Conservation (phyloP, 805 yeast species). For the Nakazawaea molendinolei region DNA sequence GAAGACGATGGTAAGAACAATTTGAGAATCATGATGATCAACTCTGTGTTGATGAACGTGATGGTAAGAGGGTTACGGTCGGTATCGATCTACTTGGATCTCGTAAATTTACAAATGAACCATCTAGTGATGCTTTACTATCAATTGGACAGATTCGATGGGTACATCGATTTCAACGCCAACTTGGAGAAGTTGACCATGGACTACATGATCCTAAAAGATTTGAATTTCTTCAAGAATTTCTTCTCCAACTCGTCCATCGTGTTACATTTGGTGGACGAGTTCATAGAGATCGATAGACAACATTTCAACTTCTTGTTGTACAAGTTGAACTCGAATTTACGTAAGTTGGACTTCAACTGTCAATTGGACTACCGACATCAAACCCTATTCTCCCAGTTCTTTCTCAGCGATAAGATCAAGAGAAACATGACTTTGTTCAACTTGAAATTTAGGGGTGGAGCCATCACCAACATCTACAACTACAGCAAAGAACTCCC, state of each 20-base stretch:
- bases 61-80: background rate
- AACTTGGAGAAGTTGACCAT: constrained; percentile 6
- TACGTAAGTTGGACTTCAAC: background rate
- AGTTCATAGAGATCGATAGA: constrained; percentile 2
- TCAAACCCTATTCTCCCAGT: constrained; percentile 2
- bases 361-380: constrained; percentile 2
- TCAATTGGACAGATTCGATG: constrained; percentile 4
- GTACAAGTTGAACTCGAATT: constrained; percentile 4
- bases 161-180: constrained; percentile 3
- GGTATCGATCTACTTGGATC: constrained; percentile 5
- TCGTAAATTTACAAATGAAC: constrained; percentile 1
- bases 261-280: constrained; percentile 5
- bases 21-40: constrained; percentile 9
- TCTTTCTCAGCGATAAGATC: constrained; percentile 3
- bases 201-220: constrained; percentile 7
- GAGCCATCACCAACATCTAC: constrained; percentile 2
- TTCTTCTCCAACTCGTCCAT: constrained; percentile 9
- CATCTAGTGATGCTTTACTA: constrained; percentile 4
- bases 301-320: background rate
- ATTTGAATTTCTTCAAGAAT: constrained; percentile 9
- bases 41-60: constrained; percentile 5
- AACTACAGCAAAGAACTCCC: constrained; percentile 1
- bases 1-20: constrained; percentile 7
- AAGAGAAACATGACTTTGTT: background rate
- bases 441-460: constrained; percentile 1